Evolutionary conservation across 148 eudicot species (phyloP), one percentile per base, ranked within the genome.

Genomic region (Euryodendron excelsum): DNA sequence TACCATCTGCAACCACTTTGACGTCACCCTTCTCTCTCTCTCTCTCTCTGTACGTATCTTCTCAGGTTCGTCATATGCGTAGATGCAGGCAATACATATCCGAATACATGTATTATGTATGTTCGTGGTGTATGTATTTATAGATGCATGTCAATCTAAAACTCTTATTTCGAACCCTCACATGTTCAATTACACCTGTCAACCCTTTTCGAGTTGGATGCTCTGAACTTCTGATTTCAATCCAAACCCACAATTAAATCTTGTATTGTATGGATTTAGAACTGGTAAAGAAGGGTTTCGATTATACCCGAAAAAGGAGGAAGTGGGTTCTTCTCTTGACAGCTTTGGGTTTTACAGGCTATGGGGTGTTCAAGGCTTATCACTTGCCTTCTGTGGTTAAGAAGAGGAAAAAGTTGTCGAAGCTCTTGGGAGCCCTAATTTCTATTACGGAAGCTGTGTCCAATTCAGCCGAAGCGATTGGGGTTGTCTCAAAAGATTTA

Each of bases 401-500:
- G 72, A 91, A 85, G 74, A 88, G 92, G 73, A 82, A 78, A 52
- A 86, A 82, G 72, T 25, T 88, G 69, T 21, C 80, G 27, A 86
- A 77, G 72, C 81, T 87, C 52, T 60, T 89, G 2, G 76, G 78
- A 71, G 88, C 95, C 73, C 72, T 93, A 14, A 58, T 80, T 78
- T 82, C 88, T 4, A 61, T 91, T 33, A 80, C 79, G 72, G 95
- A 90, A 61, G 82, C 74, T 25, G 79, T 86, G 27, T 84, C 91
- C 45, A 82, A 89, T 74, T 88, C 93, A 61, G 88, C 94, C 1
- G 93, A 91, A 68, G 82, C 86, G 5, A 44, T 89, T 63, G 90
- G 92, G 75, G 69, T 93, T 65, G 61, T 93, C 59, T 83, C 94
- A 6, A 91, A 76, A 66, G 97, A 93, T 85, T 80, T 93, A 52